Evolutionary conservation across 2,329 filamentous ascomycete genomes (phyloP).

Genomic region (Eutypa lata): DNA sequence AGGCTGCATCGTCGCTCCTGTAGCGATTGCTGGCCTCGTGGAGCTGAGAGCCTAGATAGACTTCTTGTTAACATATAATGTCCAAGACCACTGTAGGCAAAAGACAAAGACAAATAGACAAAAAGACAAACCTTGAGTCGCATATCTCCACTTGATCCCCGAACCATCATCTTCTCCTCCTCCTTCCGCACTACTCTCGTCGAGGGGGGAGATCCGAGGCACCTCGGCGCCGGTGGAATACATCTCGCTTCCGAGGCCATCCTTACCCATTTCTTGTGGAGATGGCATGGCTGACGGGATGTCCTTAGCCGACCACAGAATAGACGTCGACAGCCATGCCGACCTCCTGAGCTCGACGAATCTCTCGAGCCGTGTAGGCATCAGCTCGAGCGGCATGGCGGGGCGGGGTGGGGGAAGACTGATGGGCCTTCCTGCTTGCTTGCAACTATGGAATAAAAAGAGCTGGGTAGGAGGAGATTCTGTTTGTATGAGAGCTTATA

Average conservation of each 20-base stretch:
- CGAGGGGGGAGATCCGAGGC: conserved; percentile 2
- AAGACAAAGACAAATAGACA: conserved; percentile 1
- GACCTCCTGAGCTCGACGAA: background rate
- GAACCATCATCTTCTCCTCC: conserved; percentile 6
- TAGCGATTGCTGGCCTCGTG: conserved; percentile 28
- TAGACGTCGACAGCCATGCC: background rate
- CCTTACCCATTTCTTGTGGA: no score
- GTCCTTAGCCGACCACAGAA: background rate
- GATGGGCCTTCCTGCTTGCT: background rate
- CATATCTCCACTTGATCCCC: conserved; percentile 26
- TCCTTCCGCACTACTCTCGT: conserved; percentile 10
- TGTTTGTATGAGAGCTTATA: no score
- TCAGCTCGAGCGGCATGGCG: background rate
- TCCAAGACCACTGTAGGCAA: background rate
- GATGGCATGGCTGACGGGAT: no score
- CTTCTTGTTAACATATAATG: background rate
- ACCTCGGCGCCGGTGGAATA: background rate
- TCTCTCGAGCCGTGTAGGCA: background rate
- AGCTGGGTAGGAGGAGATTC: background rate
- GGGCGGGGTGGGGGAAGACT: background rate
- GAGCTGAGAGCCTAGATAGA: conserved; percentile 17
- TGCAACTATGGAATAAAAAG: no score
- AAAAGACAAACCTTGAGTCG: conserved; percentile 23
- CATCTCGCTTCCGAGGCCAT: no score
- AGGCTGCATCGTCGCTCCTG: conserved; percentile 36